Percentiles rank a stretch among this genome's conserved stretches.
Evolutionary conservation across 805 yeast species (phyloP).

Genomic region (Myxozyma sirexii): DNA sequence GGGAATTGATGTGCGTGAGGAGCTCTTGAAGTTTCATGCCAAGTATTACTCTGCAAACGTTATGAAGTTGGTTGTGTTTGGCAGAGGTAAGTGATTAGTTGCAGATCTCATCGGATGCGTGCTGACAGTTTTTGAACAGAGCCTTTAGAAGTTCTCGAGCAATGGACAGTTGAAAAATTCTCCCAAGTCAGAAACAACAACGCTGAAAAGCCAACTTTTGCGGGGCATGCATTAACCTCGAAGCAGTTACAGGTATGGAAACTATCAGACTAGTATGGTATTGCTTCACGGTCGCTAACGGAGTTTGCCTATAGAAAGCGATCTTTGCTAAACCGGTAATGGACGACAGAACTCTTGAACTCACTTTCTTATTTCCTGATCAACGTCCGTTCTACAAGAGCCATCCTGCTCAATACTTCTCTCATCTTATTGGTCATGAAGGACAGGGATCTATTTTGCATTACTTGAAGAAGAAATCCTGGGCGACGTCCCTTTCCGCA

Average conservation of each 20-base stretch:
- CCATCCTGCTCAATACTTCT: conserved; percentile 68
- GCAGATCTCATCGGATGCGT: too few relatives aligned
- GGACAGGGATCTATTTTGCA: conserved; percentile 81
- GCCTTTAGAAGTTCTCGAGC: conserved; percentile 66
- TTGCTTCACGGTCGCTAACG: background rate
- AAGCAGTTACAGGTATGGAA: conserved; percentile 46
- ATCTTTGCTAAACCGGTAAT: conserved; percentile 78
- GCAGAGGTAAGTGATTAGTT: conserved; percentile 57
- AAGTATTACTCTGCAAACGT: conserved; percentile 78
- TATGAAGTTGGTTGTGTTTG: conserved; percentile 84
- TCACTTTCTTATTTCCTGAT: conserved; percentile 77
- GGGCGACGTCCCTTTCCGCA: conserved; percentile 78
- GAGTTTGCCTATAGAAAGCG: conserved; percentile 43
- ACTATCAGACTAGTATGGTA: background rate
- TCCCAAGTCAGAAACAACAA: conserved; percentile 59
- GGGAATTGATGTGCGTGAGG: conserved; percentile 78
- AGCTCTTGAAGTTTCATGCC: conserved; percentile 72
- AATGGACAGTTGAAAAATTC: conserved; percentile 71
- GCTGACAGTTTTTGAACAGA: conserved; percentile 45
- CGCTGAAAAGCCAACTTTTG: conserved; percentile 47
- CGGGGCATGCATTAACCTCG: conserved; percentile 52
- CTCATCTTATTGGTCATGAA: conserved; percentile 92
- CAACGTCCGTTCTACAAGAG: conserved; percentile 65
- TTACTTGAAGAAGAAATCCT: conserved; percentile 67
- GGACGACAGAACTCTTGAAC: conserved; percentile 68